Percentiles rank a stretch among this genome's conserved stretches.
Conservation (phyloP, 78 protist species). For the Chrysochromulina parva region DNA sequence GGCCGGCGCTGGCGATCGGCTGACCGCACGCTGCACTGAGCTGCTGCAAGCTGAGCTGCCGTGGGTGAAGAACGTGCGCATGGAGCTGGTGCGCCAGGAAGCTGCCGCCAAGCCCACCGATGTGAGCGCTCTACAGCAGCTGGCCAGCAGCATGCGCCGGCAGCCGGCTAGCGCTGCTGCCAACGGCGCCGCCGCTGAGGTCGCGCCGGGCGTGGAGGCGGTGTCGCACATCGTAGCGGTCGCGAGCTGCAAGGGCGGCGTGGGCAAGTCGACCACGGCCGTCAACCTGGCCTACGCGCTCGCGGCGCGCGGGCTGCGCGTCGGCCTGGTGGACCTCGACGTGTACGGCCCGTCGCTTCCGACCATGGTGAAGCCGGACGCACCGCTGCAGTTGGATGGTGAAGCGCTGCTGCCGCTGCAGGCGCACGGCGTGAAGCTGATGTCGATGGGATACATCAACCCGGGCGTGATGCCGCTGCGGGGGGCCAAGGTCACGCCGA, state of each 20-base stretch:
- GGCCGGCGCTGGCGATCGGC: background rate
- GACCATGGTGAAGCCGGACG: conserved; percentile 38
- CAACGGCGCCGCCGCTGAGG: background rate
- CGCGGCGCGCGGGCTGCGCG: background rate
- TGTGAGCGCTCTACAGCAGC: too few species aligned
- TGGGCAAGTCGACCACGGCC: conserved; percentile 47
- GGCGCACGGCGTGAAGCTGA: conserved; percentile 27
- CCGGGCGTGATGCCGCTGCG: conserved; percentile 21
- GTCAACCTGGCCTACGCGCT: conserved; percentile 47
- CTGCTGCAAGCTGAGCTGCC: background rate
- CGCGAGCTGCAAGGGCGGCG: conserved; percentile 57
- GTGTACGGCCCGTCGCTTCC: conserved; percentile 91
- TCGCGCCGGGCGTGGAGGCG: background rate
- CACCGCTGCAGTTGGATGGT: background rate
- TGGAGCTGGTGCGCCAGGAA: background rate
- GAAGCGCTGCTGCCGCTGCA: background rate
- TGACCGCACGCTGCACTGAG: background rate
- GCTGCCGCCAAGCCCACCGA: background rate
- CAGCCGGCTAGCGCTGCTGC: too few species aligned
- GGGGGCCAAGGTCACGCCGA: background rate
- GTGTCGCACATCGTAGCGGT: conserved; percentile 33
- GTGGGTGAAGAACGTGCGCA: background rate
- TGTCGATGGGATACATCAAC: conserved; percentile 43
- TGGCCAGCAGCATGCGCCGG: background rate
- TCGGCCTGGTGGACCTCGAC: conserved; percentile 55